phyloP scores from a whole-genome alignment of 164 flowering plant genomes.

The Aristolochia contorta region DNA sequence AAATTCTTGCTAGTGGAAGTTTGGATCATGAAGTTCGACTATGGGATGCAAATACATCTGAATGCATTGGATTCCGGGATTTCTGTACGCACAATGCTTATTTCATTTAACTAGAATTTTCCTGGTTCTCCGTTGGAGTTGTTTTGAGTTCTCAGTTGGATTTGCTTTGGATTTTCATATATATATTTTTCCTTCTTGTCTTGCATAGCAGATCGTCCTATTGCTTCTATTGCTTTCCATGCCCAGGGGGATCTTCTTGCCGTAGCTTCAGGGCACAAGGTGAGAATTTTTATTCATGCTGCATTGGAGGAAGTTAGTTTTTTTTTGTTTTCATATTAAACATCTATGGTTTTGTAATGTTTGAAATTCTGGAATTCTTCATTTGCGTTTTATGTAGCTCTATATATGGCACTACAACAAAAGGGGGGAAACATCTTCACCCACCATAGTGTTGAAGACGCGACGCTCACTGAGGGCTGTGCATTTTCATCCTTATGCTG shows the following conservation, averaged over 20 bases:
- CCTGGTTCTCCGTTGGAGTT: not conserved
- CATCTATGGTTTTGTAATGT: not conserved
- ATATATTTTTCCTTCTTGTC: not conserved
- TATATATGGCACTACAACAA: constrained; percentile 85
- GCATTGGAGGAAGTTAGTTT: not conserved
- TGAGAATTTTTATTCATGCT: constrained; percentile 12
- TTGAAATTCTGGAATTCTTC: constrained; percentile 1
- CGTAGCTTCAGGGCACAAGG: constrained; percentile 99
- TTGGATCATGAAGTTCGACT: constrained; percentile 95
- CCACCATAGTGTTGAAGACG: constrained; percentile 66
- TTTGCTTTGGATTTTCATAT: not conserved
- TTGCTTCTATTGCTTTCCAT: constrained; percentile 97
- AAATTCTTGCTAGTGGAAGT: constrained; percentile 93
- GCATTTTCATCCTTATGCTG: constrained; percentile 92
- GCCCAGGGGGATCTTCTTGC: constrained; percentile 88
- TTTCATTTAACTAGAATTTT: not conserved
- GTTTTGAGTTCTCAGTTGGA: not conserved
- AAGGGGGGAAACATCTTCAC: constrained; percentile 53
- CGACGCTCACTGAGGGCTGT: constrained; percentile 95
- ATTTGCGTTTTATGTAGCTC: constrained; percentile 26
- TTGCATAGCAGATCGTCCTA: constrained; percentile 67
- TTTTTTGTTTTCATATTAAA: not conserved
- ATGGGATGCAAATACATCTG: constrained; percentile 86
- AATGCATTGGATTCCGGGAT: constrained; percentile 76
- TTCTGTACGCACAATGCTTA: constrained; percentile 46